Evolutionary conservation across 2,329 filamentous ascomycete species (phyloP).

Genomic region (Orbilia oligospora): DNA sequence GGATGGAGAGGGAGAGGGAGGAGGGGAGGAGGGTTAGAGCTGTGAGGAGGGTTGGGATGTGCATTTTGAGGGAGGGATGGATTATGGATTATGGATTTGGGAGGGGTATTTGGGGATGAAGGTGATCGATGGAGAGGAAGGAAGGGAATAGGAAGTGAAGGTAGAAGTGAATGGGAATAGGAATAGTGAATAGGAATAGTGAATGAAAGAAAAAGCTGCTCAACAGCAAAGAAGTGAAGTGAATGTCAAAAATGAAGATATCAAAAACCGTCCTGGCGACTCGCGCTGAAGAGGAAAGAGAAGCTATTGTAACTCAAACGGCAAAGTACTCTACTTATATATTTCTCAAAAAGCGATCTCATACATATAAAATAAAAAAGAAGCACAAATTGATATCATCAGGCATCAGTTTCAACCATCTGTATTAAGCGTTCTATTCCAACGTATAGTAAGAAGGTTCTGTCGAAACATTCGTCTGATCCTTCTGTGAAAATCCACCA

Average conservation of each 20-base stretch:
- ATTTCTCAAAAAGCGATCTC: too few species aligned
- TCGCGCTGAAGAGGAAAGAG: constrained; percentile 46
- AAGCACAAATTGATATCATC: too few species aligned
- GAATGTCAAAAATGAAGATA: not conserved
- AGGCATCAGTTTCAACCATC: too few species aligned
- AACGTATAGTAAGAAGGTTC: not conserved
- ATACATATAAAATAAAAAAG: too few species aligned
- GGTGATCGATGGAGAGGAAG: too few species aligned
- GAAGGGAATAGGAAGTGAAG: not conserved
- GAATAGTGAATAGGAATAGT: not conserved
- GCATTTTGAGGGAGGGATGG: constrained; percentile 36
- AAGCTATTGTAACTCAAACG: not conserved
- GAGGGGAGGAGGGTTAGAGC: constrained; percentile 41
- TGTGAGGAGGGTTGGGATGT: constrained; percentile 31
- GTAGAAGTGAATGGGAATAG: constrained; percentile 28
- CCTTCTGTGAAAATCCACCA: not conserved
- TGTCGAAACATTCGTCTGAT: constrained; percentile 21
- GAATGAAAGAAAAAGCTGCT: constrained; percentile 24
- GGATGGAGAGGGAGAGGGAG: constrained; percentile 34
- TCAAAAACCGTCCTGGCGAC: constrained; percentile 43
- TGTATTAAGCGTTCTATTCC: too few species aligned
- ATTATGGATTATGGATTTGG: constrained; percentile 3
- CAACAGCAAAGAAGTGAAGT: constrained; percentile 42
- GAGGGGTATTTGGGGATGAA: constrained; percentile 2
- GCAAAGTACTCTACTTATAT: constrained; percentile 40